phyloP scores from a whole-genome alignment of 2,329 filamentous ascomycete genomes.

The Lasiodiplodia theobromae region DNA sequence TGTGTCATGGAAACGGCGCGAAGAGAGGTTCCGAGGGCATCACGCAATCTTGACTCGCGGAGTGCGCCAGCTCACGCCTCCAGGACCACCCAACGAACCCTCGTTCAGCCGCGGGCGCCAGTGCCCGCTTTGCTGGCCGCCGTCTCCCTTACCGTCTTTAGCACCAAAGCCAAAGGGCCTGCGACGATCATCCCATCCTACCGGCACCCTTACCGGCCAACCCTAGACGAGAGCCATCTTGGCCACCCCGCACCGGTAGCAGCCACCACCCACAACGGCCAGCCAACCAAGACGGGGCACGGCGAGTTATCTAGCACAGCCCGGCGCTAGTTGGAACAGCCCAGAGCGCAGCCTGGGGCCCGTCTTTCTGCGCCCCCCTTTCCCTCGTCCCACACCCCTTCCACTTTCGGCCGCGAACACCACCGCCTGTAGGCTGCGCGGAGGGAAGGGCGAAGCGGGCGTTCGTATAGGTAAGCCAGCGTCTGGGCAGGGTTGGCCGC shows the following conservation, averaged over 20 bases:
- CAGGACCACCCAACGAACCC: background rate
- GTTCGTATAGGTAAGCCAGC: background rate
- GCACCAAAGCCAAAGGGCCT: background rate
- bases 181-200: background rate
- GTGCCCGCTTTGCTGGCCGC: background rate
- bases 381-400: background rate
- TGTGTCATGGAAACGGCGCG: conserved; percentile 2
- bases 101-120: background rate
- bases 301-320: conserved; percentile 1
- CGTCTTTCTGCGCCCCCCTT: background rate
- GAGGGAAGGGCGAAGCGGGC: background rate
- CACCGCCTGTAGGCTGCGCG: background rate
- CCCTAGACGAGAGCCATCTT: conserved; percentile 16
- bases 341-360: conserved; percentile 2
- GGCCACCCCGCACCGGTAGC: conserved; percentile 16
- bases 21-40: background rate
- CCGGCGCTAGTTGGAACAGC: background rate
- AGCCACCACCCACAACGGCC: background rate
- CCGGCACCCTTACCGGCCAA: conserved; percentile 14
- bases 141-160: background rate
- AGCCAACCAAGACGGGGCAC: conserved; percentile 2
- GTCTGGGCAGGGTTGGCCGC: background rate
- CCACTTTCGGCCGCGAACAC: conserved; percentile 1
- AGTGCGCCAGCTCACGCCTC: conserved; percentile 10
- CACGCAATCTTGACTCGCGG: conserved; percentile 23